Conservation (phyloP, 768 basidiomycete species). For the Hemileccinum rubropunctum region DNA sequence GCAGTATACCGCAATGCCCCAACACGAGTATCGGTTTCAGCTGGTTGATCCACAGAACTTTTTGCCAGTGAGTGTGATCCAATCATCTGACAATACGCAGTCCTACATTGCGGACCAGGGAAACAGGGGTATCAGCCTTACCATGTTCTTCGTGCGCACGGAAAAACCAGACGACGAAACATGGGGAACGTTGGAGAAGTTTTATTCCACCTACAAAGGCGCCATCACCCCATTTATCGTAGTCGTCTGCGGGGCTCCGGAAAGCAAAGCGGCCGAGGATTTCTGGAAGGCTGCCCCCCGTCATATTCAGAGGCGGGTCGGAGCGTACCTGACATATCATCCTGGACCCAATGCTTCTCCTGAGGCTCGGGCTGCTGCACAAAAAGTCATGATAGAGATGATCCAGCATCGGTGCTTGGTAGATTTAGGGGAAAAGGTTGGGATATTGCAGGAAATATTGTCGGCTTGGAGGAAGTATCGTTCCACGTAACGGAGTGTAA, state of each 20-base stretch:
- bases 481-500: not conserved
- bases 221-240: slow-evolving; percentile 17
- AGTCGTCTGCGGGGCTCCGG: slow-evolving; percentile 8
- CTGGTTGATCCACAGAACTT: slow-evolving; percentile 17
- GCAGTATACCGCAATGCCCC: not conserved
- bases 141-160: slow-evolving; percentile 15
- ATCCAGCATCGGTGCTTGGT: slow-evolving; percentile 12
- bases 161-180: slow-evolving; percentile 3
- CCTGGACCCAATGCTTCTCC: slow-evolving; percentile 7
- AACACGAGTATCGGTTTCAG: slow-evolving; percentile 12
- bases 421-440: slow-evolving; percentile 17
- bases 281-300: slow-evolving; percentile 9
- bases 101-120: not conserved
- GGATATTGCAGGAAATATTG: slow-evolving; percentile 14
- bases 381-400: slow-evolving; percentile 10
- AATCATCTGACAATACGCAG: not conserved
- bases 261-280: slow-evolving; percentile 8
- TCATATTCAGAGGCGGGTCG: slow-evolving; percentile 7
- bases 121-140: slow-evolving; percentile 10
- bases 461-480: slow-evolving; percentile 20
- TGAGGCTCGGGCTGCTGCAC: slow-evolving; percentile 9
- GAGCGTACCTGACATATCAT: slow-evolving; percentile 9
- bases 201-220: slow-evolving; percentile 14
- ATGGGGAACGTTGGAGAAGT: slow-evolving; percentile 12
- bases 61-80: too few species aligned